A percentile compares a stretch with the other conserved stretches of the same genome.
Evolutionary conservation across 108 stramenopile species (phyloP).

Genomic region (Nitzschia putrida): DNA sequence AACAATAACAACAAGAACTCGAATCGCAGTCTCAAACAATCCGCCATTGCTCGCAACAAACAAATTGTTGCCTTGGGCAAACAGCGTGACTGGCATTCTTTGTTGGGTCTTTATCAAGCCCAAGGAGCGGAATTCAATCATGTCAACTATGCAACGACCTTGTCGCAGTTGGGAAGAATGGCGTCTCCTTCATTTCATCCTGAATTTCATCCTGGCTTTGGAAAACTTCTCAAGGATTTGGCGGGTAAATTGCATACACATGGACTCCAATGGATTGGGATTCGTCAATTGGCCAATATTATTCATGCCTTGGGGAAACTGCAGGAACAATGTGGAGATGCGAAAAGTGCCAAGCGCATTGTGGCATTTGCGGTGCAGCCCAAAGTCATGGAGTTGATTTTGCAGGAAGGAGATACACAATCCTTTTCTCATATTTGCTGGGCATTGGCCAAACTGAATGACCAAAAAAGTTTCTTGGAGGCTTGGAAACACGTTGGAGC

Average conservation of each 20-base stretch:
- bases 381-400: no score
- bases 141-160: conserved; percentile 23
- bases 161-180: conserved; percentile 21
- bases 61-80: not conserved
- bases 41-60: not conserved
- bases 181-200: not conserved
- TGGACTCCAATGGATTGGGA: conserved; percentile 6
- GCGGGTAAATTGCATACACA: not conserved
- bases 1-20: conserved; percentile 2
- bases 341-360: no score
- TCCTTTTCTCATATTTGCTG: no score
- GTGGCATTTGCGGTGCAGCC: no score
- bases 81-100: conserved; percentile 2
- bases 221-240: conserved; percentile 13
- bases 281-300: conserved; percentile 9
- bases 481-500: no score
- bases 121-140: conserved; percentile 12
- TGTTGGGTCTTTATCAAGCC: not conserved
- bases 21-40: not conserved
- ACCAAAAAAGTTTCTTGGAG: no score
- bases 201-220: conserved; percentile 3
- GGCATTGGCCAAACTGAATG: no score
- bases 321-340: not conserved
- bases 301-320: conserved; percentile 28
- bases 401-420: no score